These are phyloP conservation scores for Eimeria acervulina DNA, from an alignment of 169 alveolate genomes.

Conservation along the genomic window DNA sequence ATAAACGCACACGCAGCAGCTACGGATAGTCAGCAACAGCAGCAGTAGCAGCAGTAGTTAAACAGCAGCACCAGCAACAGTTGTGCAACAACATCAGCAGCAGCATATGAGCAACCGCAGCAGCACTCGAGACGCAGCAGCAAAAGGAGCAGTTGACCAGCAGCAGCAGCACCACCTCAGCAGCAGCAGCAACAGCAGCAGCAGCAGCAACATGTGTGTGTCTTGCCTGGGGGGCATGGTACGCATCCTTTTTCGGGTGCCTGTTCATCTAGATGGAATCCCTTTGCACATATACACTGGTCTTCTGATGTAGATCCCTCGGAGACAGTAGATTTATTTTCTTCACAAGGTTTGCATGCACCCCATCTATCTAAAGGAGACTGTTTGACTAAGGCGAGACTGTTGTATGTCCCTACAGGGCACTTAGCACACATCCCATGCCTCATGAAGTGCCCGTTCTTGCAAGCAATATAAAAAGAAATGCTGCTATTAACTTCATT, in stretches of 20 bases:
- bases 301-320: slow-evolving; percentile 86
- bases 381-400: slow-evolving; percentile 83
- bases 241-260: slow-evolving; percentile 16
- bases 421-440: slow-evolving; percentile 87
- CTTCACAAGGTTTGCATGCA: slow-evolving; percentile 75
- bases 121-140: too few species aligned
- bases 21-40: too few species aligned
- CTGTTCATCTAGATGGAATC: slow-evolving; percentile 85
- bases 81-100: too few species aligned
- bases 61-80: background rate
- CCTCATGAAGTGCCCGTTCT: slow-evolving; percentile 83
- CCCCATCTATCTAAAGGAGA: slow-evolving; percentile 75
- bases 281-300: slow-evolving; percentile 89
- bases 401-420: slow-evolving; percentile 88
- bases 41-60: background rate
- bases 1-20: too few species aligned
- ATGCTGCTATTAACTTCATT: slow-evolving; percentile 60
- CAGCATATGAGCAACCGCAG: too few species aligned
- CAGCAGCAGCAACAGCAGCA: background rate
- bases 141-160: too few species aligned
- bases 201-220: too few species aligned
- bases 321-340: slow-evolving; percentile 68
- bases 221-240: slow-evolving; percentile 79
- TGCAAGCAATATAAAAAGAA: slow-evolving; percentile 84
- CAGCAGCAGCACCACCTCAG: too few species aligned